Evolutionary conservation across 2,329 filamentous ascomycete genomes (phyloP).

Genomic region (Xylariaceae sp.): DNA sequence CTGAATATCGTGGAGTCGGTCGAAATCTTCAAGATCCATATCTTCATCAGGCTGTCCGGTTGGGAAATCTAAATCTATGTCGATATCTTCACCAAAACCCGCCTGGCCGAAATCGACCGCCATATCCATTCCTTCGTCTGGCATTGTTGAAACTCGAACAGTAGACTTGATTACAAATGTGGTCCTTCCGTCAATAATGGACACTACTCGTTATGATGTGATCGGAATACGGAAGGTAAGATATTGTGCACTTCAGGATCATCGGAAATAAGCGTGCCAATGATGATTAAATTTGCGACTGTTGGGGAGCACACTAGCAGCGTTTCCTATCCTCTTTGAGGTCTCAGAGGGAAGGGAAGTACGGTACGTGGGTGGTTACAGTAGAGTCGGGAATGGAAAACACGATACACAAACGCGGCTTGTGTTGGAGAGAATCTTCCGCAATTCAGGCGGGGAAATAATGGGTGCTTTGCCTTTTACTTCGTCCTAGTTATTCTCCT

Average conservation of each 20-base stretch:
- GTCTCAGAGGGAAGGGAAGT: neutral
- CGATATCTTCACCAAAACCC: slow-evolving; percentile 43
- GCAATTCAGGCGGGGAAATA: neutral
- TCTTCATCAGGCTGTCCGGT: slow-evolving; percentile 42
- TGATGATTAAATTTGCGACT: neutral
- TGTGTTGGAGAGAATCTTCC: neutral
- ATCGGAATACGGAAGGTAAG: slow-evolving; percentile 1
- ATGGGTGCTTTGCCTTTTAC: neutral
- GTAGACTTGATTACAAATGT: neutral
- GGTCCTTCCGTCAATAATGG: slow-evolving; percentile 2
- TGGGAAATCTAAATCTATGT: slow-evolving; percentile 45
- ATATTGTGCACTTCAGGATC: slow-evolving; percentile 8
- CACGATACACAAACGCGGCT: neutral
- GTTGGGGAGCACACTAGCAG: neutral
- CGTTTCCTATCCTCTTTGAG: neutral
- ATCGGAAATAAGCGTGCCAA: slow-evolving; percentile 1
- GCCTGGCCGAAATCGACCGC: slow-evolving; percentile 40
- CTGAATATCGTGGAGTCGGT: slow-evolving; percentile 38
- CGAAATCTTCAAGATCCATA: slow-evolving; percentile 43
- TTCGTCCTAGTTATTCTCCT: neutral
- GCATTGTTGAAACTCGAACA: slow-evolving; percentile 34
- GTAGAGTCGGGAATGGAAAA: neutral
- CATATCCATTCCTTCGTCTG: slow-evolving; percentile 46
- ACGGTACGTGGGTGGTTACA: neutral
- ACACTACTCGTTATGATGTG: neutral